Base-by-base conservation (phyloP, 176 grass and related monocot genomes). In the Coix lacrymajobi region DNA sequence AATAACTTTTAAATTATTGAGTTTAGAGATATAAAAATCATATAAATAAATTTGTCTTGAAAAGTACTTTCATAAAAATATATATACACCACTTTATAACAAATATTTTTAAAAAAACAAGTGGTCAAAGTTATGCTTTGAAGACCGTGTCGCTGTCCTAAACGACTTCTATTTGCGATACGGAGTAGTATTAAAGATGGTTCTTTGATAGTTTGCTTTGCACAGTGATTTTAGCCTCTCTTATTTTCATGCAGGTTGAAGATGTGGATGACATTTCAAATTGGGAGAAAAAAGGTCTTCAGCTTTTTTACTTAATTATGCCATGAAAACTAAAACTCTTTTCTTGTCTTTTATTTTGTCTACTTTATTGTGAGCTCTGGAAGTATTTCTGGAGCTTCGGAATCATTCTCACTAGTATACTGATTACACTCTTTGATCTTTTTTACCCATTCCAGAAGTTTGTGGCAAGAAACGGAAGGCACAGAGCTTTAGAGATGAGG, bases 401-500 rank as follows among this genome's bases (percentile, higher is more conserved):
- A 26, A 28, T 17, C 7, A 37, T 49, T 12, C 20, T 78, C 68
- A 58, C 24, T 52, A 4, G 30, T 7, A 30, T 36, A 22, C 11
- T 79, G 28, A 69, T 24, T 68, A 10, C 76, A 48, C 62, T 61
- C 0, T 41, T 75, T 62, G 24, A 2, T 4, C 12, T 48, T 78
- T 76, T 76, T 26, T 79, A 67, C 76, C 34, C 22, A 85, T 89
- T 97, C 75, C 89, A 98, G 96, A 93, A 72, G 62, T 93, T 85
- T 78, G 65, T 78, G 69, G 96, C 85, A 90, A 58, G 36, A 98
- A 98, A 84, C 87, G 96, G 43, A 95, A 98, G 77, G 68, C 74
- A 63, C 68, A 69, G 38, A 95, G 30, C 80, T 95, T 98, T 76
- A 93, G 92, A 85, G 92, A 98, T 16, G 96, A 96, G 37, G 96